Evolutionary conservation across 1,284 basidiomycete species (phyloP).

Genomic region (Ceraceosorus guamensis): DNA sequence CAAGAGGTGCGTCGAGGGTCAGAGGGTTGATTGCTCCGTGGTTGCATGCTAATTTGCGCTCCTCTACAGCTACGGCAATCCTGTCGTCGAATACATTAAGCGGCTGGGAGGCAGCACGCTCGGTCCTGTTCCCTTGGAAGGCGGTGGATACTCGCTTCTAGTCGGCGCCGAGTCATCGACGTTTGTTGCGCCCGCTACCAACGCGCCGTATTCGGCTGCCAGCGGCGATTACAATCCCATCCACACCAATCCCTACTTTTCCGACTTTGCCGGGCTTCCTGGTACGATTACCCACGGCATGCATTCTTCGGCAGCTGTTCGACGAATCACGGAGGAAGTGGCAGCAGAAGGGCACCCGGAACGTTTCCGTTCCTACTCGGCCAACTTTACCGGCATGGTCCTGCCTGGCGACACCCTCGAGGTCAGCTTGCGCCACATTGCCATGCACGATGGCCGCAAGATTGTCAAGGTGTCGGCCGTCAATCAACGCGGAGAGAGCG

Average conservation of each 20-base stretch:
- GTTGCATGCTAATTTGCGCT: too few relatives aligned
- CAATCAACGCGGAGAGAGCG: conserved; percentile 80
- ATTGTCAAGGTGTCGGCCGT: conserved; percentile 82
- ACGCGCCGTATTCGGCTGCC: conserved; percentile 87
- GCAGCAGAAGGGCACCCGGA: conserved; percentile 87
- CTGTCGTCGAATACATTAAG: conserved; percentile 84
- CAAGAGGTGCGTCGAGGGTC: conserved; percentile 7
- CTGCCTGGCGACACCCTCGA: conserved; percentile 82
- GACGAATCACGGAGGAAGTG: conserved; percentile 84
- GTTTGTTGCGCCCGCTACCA: conserved; percentile 61
- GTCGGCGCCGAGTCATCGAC: conserved; percentile 27
- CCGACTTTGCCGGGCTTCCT: conserved; percentile 83
- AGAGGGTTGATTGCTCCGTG: too few relatives aligned
- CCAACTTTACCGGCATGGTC: conserved; percentile 85
- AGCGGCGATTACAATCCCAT: conserved; percentile 98
- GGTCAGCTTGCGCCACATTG: conserved; percentile 62
- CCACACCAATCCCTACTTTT: conserved; percentile 96
- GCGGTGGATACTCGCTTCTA: conserved; percentile 63
- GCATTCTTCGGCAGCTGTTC: conserved; percentile 90
- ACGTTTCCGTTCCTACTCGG: conserved; percentile 52
- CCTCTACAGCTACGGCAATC: conserved; percentile 59
- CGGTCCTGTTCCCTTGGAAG: conserved; percentile 67
- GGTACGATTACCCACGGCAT: conserved; percentile 97
- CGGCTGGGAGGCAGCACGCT: conserved; percentile 77
- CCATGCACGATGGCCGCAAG: conserved; percentile 53